Evolutionary conservation across 164 flowering plant genomes (phyloP).

Genomic region (Tetrastigma voinierianum): DNA sequence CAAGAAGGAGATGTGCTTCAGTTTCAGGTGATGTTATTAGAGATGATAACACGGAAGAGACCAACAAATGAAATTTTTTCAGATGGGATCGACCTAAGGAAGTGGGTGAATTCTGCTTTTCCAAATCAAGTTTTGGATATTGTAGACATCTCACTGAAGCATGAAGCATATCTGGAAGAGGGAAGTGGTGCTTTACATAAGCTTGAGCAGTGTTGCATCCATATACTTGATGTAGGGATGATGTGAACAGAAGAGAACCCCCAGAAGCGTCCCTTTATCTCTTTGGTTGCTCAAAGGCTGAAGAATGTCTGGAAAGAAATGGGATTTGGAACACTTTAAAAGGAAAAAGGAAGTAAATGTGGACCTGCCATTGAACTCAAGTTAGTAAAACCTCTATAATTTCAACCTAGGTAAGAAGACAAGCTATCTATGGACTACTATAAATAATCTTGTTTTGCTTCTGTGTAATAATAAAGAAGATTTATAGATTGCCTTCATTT

Average conservation of each 20-base stretch:
- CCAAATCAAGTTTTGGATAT: conserved; percentile 6
- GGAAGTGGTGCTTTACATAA: background rate
- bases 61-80: background rate
- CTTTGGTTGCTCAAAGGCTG: conserved; percentile 1
- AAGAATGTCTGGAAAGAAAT: background rate
- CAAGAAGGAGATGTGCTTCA: no score
- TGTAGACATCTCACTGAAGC: conserved; percentile 6
- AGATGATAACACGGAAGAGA: background rate
- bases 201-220: conserved; percentile 9
- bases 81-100: conserved; percentile 1
- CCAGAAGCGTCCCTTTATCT: background rate
- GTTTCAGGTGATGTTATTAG: no score
- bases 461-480: no score
- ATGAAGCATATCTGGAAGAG: background rate
- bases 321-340: background rate
- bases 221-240: background rate
- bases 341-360: background rate
- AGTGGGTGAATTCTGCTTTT: conserved; percentile 1
- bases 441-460: no score
- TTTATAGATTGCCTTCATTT: no score
- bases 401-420: background rate
- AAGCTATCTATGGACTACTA: background rate
- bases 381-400: background rate
- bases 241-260: conserved; percentile 10
- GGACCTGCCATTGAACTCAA: background rate